phyloP scores from a whole-genome alignment of 148 eudicot species.

The Chenopodium suecicum region DNA sequence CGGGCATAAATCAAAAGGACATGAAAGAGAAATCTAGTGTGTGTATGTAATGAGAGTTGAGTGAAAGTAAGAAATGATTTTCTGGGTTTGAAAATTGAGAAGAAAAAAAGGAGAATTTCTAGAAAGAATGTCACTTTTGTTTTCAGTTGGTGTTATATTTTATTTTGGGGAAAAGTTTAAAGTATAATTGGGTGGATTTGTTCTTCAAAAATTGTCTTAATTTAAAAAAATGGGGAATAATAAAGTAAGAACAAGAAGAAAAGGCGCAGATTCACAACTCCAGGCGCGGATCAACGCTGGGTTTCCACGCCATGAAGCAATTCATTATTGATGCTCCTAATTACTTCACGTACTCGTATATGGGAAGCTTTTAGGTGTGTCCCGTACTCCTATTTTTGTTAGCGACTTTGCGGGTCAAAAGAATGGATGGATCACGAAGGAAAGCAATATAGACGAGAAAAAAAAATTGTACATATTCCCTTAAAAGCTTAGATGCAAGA shows the following conservation, averaged over 20 bases:
- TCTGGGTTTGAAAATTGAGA: constrained; percentile 24
- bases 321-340: constrained; percentile 4
- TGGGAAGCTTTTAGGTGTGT: not conserved
- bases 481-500: no score
- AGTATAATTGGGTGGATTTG: not conserved
- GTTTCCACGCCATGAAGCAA: constrained; percentile 15
- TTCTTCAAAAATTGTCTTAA: not conserved
- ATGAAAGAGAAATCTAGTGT: no score
- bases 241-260: no score
- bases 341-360: not conserved
- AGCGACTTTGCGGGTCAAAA: no score
- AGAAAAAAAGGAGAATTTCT: not conserved
- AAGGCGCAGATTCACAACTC: constrained; percentile 5
- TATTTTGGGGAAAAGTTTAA: not conserved
- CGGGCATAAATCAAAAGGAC: not conserved
- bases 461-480: no score
- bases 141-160: not conserved
- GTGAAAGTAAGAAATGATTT: constrained; percentile 16
- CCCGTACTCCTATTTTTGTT: no score
- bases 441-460: no score
- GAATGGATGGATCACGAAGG: no score
- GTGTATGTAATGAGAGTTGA: constrained; percentile 6
- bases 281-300: constrained; percentile 28
- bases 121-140: constrained; percentile 15
- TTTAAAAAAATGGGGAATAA: not conserved